Percentiles rank a stretch among this genome's conserved stretches.
Conservation (phyloP, 345 rosid genomes). For the Gossypium raimondii region DNA sequence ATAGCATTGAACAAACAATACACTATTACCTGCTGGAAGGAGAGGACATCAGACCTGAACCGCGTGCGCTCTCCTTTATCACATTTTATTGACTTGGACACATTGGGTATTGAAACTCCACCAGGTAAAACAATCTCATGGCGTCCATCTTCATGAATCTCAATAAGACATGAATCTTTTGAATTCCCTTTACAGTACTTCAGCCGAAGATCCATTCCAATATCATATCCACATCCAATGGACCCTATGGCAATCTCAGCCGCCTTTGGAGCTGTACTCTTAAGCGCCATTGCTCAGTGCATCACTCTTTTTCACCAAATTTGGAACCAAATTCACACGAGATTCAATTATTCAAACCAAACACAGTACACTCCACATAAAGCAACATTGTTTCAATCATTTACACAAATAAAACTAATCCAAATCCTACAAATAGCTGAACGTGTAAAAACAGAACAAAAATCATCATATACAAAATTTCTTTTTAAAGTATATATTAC, state of each 20-base stretch:
- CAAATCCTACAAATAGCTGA: background rate
- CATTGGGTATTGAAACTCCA: conserved; percentile 69
- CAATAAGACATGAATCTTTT: conserved; percentile 52
- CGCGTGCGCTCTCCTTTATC: conserved; percentile 64
- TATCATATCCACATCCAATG: conserved; percentile 86
- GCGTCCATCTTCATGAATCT: conserved; percentile 53
- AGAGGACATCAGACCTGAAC: conserved; percentile 63
- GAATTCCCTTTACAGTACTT: conserved; percentile 71
- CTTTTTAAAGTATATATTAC: background rate
- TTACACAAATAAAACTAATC: background rate
- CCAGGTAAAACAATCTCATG: conserved; percentile 74
- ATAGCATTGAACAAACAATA: background rate
- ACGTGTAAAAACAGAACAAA: background rate
- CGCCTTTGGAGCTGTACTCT: conserved; percentile 65
- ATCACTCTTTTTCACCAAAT: conserved; percentile 26
- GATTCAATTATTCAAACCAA: background rate
- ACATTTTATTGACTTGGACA: conserved; percentile 80
- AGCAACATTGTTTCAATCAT: background rate
- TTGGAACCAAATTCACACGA: conserved; percentile 20
- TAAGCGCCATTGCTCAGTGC: conserved; percentile 64
- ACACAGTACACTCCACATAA: background rate
- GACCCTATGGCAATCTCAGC: conserved; percentile 84
- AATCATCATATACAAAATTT: background rate
- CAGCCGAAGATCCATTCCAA: conserved; percentile 66
- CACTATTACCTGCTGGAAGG: conserved; percentile 59